A percentile compares a stretch with the other conserved stretches of the same genome.
Conservation (phyloP, 257 asterid genomes). For the Perilla frutescens region DNA sequence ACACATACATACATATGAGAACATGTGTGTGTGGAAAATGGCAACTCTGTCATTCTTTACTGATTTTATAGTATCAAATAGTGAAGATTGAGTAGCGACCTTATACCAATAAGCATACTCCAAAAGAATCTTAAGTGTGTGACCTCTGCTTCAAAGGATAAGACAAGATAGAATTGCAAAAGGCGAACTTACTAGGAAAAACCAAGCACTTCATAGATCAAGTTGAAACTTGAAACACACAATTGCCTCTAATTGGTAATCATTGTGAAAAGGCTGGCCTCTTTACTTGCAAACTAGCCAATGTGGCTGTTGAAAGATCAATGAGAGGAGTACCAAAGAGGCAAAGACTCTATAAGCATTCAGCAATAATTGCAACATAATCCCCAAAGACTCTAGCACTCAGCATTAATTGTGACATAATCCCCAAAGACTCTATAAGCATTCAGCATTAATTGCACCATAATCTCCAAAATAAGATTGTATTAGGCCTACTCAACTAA, state of each 20-base stretch:
- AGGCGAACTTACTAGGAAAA: not conserved
- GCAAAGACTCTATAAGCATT: not conserved
- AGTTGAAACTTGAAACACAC: too few species aligned
- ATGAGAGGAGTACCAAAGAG: not conserved
- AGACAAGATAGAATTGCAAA: not conserved
- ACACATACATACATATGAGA: not conserved
- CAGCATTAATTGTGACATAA: not conserved
- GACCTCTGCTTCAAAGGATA: not conserved
- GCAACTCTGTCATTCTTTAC: not conserved
- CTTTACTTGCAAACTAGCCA: conserved; percentile 13
- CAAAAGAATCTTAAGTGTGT: not conserved
- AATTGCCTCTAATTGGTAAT: not conserved
- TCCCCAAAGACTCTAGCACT: not conserved
- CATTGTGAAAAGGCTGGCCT: not conserved
- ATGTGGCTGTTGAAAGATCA: not conserved
- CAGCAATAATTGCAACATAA: not conserved
- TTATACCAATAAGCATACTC: not conserved
- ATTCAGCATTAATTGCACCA: not conserved
- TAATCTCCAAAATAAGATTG: not conserved
- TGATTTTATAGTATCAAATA: not conserved
- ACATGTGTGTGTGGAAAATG: not conserved
- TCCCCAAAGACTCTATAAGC: not conserved
- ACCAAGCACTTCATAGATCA: not conserved
- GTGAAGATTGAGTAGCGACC: not conserved
- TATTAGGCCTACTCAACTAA: not conserved